These are phyloP conservation scores for Hypoxylon sp. DNA, from an alignment of 2,329 filamentous ascomycete genomes.

Conservation along the genomic window DNA sequence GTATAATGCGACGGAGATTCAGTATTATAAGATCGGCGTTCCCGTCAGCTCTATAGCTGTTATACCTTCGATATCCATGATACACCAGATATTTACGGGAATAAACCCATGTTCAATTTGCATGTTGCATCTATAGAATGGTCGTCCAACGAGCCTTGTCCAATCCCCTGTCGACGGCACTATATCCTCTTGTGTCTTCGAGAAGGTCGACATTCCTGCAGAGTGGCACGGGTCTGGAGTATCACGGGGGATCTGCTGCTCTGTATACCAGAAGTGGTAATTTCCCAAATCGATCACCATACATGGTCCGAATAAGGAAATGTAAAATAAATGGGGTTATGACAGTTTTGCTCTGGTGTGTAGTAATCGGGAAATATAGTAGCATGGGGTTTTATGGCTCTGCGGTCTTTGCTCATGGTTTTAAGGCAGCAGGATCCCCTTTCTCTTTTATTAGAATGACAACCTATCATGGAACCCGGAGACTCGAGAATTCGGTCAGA, in stretches of 20 bases:
- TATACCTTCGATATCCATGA: slow-evolving; percentile 9
- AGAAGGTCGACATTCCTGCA: slow-evolving; percentile 25
- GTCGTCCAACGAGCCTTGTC: slow-evolving; percentile 28
- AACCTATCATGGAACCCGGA: slow-evolving; percentile 17
- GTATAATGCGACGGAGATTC: slow-evolving; percentile 20
- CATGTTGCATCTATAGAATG: slow-evolving; percentile 19
- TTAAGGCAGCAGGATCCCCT: slow-evolving; percentile 34
- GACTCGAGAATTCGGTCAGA: slow-evolving; percentile 14
- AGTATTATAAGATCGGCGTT: slow-evolving; percentile 22
- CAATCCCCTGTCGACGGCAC: slow-evolving; percentile 21
- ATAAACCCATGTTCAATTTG: slow-evolving; percentile 11
- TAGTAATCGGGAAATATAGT: slow-evolving; percentile 13
- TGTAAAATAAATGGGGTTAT: slow-evolving; percentile 18
- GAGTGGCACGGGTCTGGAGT: neutral
- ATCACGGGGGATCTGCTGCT: neutral
- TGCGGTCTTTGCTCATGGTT: slow-evolving; percentile 7
- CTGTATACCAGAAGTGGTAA: slow-evolving; percentile 10
- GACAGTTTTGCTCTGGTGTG: slow-evolving; percentile 7
- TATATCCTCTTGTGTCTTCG: slow-evolving; percentile 22
- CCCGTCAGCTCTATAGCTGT: slow-evolving; percentile 11
- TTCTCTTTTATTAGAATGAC: slow-evolving; percentile 27
- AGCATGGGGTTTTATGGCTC: slow-evolving; percentile 19
- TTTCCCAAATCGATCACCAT: slow-evolving; percentile 6
- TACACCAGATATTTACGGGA: slow-evolving; percentile 12
- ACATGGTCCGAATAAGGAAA: slow-evolving; percentile 17